Conservation (phyloP, 2,329 filamentous ascomycete species). For the Trichoderma koningii region DNA sequence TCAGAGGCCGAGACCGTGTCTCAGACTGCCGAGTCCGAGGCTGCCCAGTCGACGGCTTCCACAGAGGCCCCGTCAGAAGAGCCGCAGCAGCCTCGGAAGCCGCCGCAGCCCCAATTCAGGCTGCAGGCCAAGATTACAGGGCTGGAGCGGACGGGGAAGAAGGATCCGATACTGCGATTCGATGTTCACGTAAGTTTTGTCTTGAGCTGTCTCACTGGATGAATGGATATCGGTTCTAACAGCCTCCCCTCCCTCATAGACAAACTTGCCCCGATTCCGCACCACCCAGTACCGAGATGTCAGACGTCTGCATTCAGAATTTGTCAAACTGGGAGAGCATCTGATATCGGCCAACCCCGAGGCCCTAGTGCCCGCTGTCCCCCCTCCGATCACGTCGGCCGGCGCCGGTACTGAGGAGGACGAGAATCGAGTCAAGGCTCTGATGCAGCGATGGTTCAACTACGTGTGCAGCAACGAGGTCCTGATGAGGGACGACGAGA, state of each 20-base stretch:
- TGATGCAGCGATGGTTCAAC: conserved; percentile 94
- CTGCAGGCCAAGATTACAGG: conserved; percentile 94
- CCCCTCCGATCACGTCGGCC: conserved; percentile 89
- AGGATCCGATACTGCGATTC: conserved; percentile 91
- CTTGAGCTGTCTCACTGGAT: too few species aligned
- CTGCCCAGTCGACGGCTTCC: conserved; percentile 32
- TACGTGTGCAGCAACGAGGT: conserved; percentile 90
- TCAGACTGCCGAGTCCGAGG: conserved; percentile 30
- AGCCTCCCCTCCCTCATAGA: conserved; percentile 57
- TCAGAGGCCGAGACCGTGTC: conserved; percentile 31
- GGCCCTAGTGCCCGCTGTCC: conserved; percentile 89
- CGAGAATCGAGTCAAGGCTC: conserved; percentile 81
- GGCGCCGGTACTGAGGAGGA: conserved; percentile 97
- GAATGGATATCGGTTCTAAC: conserved; percentile 6
- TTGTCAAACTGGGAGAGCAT: conserved; percentile 93
- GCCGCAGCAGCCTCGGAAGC: conserved; percentile 56
- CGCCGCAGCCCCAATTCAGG: conserved; percentile 71
- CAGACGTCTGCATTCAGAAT: conserved; percentile 91
- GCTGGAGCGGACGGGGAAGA: conserved; percentile 88
- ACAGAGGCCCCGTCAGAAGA: conserved; percentile 36
- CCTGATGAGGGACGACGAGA: conserved; percentile 92
- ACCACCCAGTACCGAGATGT: conserved; percentile 99
- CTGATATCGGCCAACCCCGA: conserved; percentile 97
- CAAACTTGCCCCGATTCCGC: conserved; percentile 95
- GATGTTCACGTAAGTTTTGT: conserved; percentile 87